A percentile compares a stretch with the other conserved stretches of the same genome.
These are phyloP conservation scores for Dactylorhiza incarnata DNA, from an alignment of 106 monocot species.

Conservation along the genomic window DNA sequence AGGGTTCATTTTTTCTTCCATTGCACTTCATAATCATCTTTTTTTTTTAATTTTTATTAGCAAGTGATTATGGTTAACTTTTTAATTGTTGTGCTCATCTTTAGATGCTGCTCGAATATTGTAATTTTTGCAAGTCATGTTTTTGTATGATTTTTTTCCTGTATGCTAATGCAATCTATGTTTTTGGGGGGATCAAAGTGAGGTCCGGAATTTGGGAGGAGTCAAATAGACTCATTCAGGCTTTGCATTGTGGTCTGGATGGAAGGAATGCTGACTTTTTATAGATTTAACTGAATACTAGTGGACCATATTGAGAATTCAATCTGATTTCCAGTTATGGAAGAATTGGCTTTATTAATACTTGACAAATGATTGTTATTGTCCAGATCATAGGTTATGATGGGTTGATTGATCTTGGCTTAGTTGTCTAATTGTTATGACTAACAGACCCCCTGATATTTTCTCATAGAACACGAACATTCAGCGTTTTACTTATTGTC, in stretches of 20 bases:
- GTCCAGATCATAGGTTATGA: background rate
- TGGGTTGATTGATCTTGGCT: background rate
- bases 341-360: background rate
- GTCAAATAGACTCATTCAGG: background rate
- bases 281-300: background rate
- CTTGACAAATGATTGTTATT: background rate
- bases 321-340: background rate
- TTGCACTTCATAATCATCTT: background rate
- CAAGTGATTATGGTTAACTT: background rate
- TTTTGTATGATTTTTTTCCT: background rate
- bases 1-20: background rate
- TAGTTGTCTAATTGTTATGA: background rate
- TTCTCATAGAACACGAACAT: background rate
- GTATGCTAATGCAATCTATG: background rate
- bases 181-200: background rate
- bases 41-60: background rate
- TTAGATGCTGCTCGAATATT: background rate
- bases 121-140: background rate
- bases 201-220: background rate
- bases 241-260: slow-evolving; percentile 1
- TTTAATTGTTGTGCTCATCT: background rate
- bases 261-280: background rate
- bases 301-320: background rate
- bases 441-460: background rate
- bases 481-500: background rate